Percentiles rank a stretch among this genome's conserved stretches.
Conservation (phyloP, 805 yeast species). For the Candida yuanshanica region DNA sequence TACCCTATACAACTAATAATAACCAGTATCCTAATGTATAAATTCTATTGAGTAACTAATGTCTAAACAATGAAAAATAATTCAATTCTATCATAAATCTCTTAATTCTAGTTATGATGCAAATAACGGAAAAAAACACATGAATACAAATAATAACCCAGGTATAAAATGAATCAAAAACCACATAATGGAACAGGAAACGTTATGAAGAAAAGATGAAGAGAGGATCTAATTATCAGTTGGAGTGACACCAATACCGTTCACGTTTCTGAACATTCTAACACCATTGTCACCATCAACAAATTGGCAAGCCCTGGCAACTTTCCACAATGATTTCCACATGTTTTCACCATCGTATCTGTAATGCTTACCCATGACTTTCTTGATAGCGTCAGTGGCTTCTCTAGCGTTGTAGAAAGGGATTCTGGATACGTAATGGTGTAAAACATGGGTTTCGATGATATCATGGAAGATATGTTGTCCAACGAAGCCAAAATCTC, state of each 20-base stretch:
- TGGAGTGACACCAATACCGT: constrained; percentile 36
- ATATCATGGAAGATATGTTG: constrained; percentile 80
- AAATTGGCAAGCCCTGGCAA: constrained; percentile 60
- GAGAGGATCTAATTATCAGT: not conserved
- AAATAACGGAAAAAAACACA: too few relatives aligned
- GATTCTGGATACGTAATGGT: constrained; percentile 77
- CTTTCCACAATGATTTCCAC: constrained; percentile 54
- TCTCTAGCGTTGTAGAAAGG: constrained; percentile 84
- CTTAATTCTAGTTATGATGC: too few relatives aligned
- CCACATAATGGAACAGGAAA: too few relatives aligned
- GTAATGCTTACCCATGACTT: constrained; percentile 83
- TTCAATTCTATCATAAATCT: too few relatives aligned
- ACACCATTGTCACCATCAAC: constrained; percentile 67
- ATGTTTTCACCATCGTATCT: constrained; percentile 51
- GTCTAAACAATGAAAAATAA: too few relatives aligned
- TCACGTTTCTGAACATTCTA: constrained; percentile 58
- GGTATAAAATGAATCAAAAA: too few relatives aligned
- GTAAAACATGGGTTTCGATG: constrained; percentile 86
- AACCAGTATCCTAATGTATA: too few relatives aligned
- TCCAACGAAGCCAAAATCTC: constrained; percentile 56
- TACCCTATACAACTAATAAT: too few relatives aligned
- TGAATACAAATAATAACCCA: too few relatives aligned
- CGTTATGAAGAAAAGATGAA: too few relatives aligned
- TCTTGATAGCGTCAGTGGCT: constrained; percentile 71
- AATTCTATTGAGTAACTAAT: too few relatives aligned